phyloP scores from a whole-genome alignment of 192 early-diverging fungal species.

The Neocallimastix lanati region DNA sequence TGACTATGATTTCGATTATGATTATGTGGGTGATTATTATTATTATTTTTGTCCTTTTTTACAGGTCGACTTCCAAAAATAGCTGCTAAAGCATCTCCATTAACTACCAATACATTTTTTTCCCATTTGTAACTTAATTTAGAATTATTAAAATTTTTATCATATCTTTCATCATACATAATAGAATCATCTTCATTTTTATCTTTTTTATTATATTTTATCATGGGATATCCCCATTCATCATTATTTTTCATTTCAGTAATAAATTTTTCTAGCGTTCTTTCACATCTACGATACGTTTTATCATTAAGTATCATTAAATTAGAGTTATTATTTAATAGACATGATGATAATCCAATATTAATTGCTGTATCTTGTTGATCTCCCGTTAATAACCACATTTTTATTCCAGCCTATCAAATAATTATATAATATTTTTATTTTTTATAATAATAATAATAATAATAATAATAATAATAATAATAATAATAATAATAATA shows the following conservation, averaged over 20 bases:
- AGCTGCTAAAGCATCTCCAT: slow-evolving; percentile 2
- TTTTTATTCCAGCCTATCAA: slow-evolving; percentile 24
- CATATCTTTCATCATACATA: background rate
- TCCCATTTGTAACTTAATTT: background rate
- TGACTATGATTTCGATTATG: background rate
- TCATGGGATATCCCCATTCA: background rate
- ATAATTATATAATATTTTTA: too few relatives aligned
- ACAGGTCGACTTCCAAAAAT: slow-evolving; percentile 1
- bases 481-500: background rate
- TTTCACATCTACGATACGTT: slow-evolving; percentile 8
- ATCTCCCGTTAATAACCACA: slow-evolving; percentile 45
- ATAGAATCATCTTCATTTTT: background rate
- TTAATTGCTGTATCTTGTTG: slow-evolving; percentile 47
- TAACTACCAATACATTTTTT: slow-evolving; percentile 3
- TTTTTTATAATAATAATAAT: background rate
- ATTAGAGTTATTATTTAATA: slow-evolving; percentile 15
- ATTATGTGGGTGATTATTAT: background rate
- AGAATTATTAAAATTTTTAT: background rate
- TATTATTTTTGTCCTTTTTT: background rate
- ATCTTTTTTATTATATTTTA: background rate
- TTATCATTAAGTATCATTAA: slow-evolving; percentile 15
- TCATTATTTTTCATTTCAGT: background rate
- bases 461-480: background rate
- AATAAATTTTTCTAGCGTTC: background rate
- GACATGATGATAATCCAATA: slow-evolving; percentile 49